Percentiles rank a stretch among this genome's conserved stretches.
Conservation (phyloP, 441 rosid genomes). For the Euphorbia schlechtendalii region DNA sequence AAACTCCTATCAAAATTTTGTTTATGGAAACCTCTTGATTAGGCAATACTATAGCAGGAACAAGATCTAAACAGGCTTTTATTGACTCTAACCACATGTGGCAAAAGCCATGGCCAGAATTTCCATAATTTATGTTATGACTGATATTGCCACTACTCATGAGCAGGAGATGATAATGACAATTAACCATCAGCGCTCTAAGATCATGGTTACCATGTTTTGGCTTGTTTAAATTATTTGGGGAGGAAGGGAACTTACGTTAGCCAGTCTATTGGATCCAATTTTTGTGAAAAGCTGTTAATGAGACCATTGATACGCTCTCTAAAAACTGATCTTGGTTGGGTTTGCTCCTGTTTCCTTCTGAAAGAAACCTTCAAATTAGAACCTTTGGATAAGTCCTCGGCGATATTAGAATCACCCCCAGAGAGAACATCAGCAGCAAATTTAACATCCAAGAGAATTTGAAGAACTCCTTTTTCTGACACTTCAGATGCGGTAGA, state of each 20-base stretch:
- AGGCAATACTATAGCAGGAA: neutral
- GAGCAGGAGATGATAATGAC: no score
- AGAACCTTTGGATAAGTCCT: slow-evolving; percentile 45
- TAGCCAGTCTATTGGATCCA: slow-evolving; percentile 99
- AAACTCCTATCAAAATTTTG: neutral
- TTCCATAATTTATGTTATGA: neutral
- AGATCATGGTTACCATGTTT: neutral
- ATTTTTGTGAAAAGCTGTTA: slow-evolving; percentile 51
- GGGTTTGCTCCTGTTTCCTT: slow-evolving; percentile 59
- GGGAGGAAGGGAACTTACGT: slow-evolving; percentile 53
- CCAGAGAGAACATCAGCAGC: slow-evolving; percentile 79
- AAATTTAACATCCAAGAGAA: slow-evolving; percentile 81
- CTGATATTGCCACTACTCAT: neutral
- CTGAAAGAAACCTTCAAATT: slow-evolving; percentile 52
- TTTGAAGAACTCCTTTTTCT: slow-evolving; percentile 88
- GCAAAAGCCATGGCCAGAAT: neutral
- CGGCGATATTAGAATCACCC: slow-evolving; percentile 41
- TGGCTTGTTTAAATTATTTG: neutral
- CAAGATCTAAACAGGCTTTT: neutral
- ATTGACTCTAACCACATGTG: neutral
- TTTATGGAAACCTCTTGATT: neutral
- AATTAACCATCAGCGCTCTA: neutral
- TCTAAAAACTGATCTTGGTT: slow-evolving; percentile 41
- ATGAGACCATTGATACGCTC: slow-evolving; percentile 61
- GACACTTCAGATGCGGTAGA: slow-evolving; percentile 61